These are phyloP conservation scores for Coelastrella sp. DNA, from an alignment of 139 green algal species.

Conservation along the genomic window DNA sequence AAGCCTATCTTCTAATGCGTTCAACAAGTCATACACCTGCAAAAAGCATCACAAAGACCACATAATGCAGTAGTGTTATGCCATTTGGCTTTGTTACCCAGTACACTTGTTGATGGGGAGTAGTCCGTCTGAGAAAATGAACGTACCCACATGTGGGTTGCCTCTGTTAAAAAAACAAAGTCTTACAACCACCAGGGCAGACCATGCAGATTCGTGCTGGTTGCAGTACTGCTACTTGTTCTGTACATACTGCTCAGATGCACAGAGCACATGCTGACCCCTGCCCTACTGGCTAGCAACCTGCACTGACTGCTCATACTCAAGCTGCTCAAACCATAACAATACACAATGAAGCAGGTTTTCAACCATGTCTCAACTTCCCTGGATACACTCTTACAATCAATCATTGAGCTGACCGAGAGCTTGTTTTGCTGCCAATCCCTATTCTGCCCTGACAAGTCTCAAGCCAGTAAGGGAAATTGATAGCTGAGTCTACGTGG, in stretches of 20 bases:
- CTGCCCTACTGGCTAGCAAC: no score
- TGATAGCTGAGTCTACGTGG: neutral
- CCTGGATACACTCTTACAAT: neutral
- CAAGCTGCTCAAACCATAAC: neutral
- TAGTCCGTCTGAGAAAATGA: no score
- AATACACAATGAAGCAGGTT: neutral
- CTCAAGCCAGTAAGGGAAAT: neutral
- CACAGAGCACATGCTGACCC: no score
- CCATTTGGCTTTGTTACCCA: no score
- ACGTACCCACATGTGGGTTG: no score
- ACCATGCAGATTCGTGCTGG: no score
- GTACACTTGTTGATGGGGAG: no score
- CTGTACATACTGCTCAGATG: no score
- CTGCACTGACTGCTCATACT: neutral
- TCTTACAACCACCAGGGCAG: no score
- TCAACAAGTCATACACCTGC: slow-evolving; percentile 94
- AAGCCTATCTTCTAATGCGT: slow-evolving; percentile 96
- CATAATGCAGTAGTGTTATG: neutral
- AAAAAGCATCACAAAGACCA: neutral
- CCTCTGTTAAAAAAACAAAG: no score
- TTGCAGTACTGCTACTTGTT: no score
- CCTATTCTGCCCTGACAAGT: neutral
- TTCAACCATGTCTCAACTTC: neutral
- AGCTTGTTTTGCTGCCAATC: neutral
- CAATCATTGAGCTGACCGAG: neutral